Conservation (phyloP, 495 filamentous ascomycete genomes). For the Cetradonia linearis region DNA sequence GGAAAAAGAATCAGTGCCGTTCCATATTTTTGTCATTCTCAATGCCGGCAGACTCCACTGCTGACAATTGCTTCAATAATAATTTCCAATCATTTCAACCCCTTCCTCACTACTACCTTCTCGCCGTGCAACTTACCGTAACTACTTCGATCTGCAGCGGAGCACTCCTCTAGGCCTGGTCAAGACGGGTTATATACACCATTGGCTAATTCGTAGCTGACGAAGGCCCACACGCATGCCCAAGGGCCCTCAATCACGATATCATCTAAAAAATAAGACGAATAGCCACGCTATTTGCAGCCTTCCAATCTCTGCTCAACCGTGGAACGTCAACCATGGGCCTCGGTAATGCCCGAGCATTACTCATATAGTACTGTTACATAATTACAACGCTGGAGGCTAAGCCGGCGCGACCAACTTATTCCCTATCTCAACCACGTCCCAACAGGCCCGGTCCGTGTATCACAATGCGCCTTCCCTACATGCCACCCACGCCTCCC, state of each 20-base stretch:
- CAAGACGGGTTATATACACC: background rate
- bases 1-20: background rate
- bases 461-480: conserved; percentile 59
- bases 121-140: background rate
- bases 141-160: background rate
- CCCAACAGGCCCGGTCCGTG: conserved; percentile 5
- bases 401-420: background rate
- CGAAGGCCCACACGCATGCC: background rate
- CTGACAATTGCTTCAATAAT: background rate
- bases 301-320: background rate
- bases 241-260: background rate
- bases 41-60: background rate
- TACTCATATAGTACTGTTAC: background rate
- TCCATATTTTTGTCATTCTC: background rate
- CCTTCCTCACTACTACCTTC: background rate
- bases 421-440: background rate
- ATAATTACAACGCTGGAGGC: background rate
- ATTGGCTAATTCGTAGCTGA: conserved; percentile 3
- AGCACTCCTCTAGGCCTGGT: background rate
- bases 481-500: conserved; percentile 49
- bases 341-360: background rate
- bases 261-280: background rate
- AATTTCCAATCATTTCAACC: background rate
- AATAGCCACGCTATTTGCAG: background rate
- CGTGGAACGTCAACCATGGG: background rate